Evolutionary conservation across 768 basidiomycete genomes (phyloP).

Genomic region (Boletellus ananas): DNA sequence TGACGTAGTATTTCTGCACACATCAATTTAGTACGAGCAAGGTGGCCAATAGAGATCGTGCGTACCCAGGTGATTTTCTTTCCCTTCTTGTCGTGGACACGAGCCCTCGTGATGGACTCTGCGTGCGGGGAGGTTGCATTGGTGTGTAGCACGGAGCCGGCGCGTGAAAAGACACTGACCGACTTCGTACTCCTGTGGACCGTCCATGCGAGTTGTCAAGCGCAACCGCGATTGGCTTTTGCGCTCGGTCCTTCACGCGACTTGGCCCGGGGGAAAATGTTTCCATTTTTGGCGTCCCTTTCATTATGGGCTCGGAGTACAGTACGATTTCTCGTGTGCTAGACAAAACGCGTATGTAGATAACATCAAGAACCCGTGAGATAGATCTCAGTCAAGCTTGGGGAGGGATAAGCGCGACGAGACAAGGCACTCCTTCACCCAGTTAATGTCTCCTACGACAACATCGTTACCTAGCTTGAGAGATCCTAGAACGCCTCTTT

Average conservation of each 20-base stretch:
- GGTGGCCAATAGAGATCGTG: slow-evolving; percentile 4
- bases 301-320: no score
- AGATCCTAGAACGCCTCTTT: slow-evolving; percentile 29
- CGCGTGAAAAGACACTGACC: slow-evolving; percentile 40
- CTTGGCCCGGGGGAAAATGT: slow-evolving; percentile 10
- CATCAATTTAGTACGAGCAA: slow-evolving; percentile 12
- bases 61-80: slow-evolving; percentile 51
- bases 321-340: no score
- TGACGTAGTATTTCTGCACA: slow-evolving; percentile 53
- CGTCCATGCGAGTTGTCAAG: slow-evolving; percentile 31
- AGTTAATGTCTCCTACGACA: slow-evolving; percentile 52
- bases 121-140: slow-evolving; percentile 1
- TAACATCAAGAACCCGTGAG: neutral
- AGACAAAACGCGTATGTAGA: slow-evolving; percentile 3
- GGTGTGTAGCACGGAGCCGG: neutral
- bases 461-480: slow-evolving; percentile 24
- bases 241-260: neutral
- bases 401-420: slow-evolving; percentile 49
- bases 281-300: slow-evolving; percentile 14
- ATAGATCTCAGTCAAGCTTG: slow-evolving; percentile 5
- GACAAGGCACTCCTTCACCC: slow-evolving; percentile 78
- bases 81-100: slow-evolving; percentile 43
- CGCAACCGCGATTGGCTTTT: neutral
- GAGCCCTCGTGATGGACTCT: slow-evolving; percentile 56
- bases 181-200: slow-evolving; percentile 59